Evolutionary conservation across 2,329 filamentous ascomycete genomes (phyloP).

Genomic region (Helicocarpus griseus): DNA sequence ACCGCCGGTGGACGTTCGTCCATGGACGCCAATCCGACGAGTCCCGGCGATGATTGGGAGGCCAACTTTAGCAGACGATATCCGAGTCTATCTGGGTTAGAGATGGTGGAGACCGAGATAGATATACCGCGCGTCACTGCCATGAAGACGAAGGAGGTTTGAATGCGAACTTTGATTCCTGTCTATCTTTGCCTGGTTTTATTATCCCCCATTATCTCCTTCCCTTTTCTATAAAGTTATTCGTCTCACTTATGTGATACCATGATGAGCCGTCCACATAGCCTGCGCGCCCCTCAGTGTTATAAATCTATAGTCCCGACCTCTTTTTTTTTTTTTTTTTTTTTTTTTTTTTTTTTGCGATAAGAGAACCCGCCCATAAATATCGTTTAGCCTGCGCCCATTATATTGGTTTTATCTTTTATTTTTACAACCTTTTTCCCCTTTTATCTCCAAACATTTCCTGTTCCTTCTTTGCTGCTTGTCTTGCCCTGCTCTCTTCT

Average conservation of each 20-base stretch:
- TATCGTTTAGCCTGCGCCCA: neutral
- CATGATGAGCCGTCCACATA: neutral
- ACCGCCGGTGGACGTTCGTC: slow-evolving; percentile 16
- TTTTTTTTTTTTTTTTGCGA: neutral
- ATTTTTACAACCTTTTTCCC: no score
- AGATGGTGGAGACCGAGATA: slow-evolving; percentile 72
- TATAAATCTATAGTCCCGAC: neutral
- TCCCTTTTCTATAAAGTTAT: neutral
- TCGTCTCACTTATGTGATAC: neutral
- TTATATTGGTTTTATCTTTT: no score
- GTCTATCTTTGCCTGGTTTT: neutral
- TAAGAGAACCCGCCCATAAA: neutral
- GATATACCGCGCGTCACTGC: slow-evolving; percentile 24
- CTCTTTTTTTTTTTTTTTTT: neutral
- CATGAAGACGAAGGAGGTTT: slow-evolving; percentile 35
- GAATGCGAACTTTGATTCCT: slow-evolving; percentile 7
- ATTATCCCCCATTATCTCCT: neutral
- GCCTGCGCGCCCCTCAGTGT: neutral
- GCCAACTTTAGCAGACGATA: slow-evolving; percentile 73
- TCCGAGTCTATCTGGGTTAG: slow-evolving; percentile 72
- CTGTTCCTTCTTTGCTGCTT: neutral
- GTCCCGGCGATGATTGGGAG: slow-evolving; percentile 51
- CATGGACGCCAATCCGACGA: slow-evolving; percentile 7
- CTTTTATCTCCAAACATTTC: no score
- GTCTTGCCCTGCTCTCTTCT: neutral